Conservation (phyloP, 2,329 filamentous ascomycete species). For the Macrophomina tecta region DNA sequence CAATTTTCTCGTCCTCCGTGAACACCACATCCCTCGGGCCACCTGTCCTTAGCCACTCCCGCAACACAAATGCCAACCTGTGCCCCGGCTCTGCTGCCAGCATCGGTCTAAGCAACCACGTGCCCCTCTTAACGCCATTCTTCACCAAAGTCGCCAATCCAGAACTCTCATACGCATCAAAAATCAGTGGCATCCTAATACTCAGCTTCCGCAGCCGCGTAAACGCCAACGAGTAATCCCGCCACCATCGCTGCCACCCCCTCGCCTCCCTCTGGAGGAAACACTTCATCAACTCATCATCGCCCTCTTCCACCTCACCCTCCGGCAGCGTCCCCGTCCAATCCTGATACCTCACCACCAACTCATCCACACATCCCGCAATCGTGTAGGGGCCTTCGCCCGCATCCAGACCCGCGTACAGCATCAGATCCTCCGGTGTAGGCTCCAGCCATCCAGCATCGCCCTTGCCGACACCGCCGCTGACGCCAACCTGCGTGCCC, state of each 20-base stretch:
- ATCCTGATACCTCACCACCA: slow-evolving; percentile 10
- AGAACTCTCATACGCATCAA: slow-evolving; percentile 7
- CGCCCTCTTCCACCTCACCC: not conserved
- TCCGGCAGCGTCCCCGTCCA: not conserved
- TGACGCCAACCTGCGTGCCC: too few relatives aligned
- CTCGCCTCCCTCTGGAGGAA: slow-evolving; percentile 9
- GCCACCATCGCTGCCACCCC: slow-evolving; percentile 27
- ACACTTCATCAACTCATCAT: not conserved
- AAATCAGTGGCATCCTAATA: slow-evolving; percentile 11
- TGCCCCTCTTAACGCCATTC: not conserved
- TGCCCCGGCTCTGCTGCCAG: not conserved
- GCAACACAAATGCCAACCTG: slow-evolving; percentile 1
- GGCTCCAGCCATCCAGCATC: too few relatives aligned
- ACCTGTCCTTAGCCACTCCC: slow-evolving; percentile 1
- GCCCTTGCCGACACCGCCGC: too few relatives aligned
- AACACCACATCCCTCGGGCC: not conserved
- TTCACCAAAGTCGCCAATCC: slow-evolving; percentile 9
- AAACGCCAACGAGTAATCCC: slow-evolving; percentile 2
- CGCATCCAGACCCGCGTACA: not conserved
- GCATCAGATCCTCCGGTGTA: not conserved
- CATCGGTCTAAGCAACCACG: not conserved
- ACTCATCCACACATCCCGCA: slow-evolving; percentile 9
- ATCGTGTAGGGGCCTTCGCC: not conserved
- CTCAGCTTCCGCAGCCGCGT: slow-evolving; percentile 13
- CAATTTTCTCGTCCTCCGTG: not conserved